Evolutionary conservation across 495 filamentous ascomycete species (phyloP).

Genomic region (Saxophila tyrrhenica): DNA sequence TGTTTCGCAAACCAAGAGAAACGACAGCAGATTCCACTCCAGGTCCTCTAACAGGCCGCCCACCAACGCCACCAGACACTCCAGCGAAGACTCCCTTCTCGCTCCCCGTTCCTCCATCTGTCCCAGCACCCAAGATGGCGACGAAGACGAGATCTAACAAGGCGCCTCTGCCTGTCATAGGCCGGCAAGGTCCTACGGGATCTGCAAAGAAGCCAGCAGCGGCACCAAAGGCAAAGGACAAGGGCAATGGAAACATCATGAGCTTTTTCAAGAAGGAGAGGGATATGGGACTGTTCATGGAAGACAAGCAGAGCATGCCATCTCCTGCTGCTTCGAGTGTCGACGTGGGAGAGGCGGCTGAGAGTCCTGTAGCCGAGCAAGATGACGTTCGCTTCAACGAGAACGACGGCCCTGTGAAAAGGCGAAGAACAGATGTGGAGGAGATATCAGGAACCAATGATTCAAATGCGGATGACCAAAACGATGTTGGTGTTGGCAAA

Average conservation of each 20-base stretch:
- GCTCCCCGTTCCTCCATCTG: conserved; percentile 7
- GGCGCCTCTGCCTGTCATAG: conserved; percentile 19
- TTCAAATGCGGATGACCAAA: too few species aligned
- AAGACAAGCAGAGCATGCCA: conserved; percentile 24
- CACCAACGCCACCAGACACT: conserved; percentile 32
- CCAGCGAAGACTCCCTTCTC: conserved; percentile 21
- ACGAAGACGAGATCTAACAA: conserved; percentile 18
- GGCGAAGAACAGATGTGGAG: conserved; percentile 28
- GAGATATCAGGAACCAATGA: background rate
- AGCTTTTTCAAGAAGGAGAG: conserved; percentile 71
- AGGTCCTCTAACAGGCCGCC: conserved; percentile 25
- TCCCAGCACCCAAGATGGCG: conserved; percentile 17
- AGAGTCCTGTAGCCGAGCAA: background rate
- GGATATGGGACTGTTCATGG: conserved; percentile 27
- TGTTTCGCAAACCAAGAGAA: conserved; percentile 37
- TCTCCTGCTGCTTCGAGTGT: too few species aligned
- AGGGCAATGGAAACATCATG: conserved; percentile 63
- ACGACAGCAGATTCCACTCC: conserved; percentile 1
- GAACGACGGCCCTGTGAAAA: conserved; percentile 33
- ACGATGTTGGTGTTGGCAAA: too few species aligned
- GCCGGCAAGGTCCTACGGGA: conserved; percentile 18
- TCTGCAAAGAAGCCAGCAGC: conserved; percentile 15
- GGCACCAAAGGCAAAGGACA: conserved; percentile 28
- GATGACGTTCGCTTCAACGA: conserved; percentile 42
- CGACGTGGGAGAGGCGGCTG: background rate